phyloP scores from a whole-genome alignment of 2,329 filamentous ascomycete species.

The Fusarium haematococcum region DNA sequence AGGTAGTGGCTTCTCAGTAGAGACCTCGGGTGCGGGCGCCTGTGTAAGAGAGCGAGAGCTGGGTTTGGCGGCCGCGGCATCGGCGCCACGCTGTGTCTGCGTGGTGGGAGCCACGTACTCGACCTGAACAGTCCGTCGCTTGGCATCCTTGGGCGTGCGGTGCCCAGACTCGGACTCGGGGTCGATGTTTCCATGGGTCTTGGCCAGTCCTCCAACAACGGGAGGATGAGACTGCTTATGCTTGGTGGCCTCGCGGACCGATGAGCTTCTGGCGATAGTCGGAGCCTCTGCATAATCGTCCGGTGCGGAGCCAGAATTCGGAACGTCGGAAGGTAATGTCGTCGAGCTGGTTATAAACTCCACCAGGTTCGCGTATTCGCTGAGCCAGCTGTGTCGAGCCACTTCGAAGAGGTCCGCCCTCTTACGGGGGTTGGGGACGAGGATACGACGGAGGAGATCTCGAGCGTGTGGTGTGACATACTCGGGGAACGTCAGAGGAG shows the following conservation, averaged over 20 bases:
- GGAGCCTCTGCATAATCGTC: conserved; percentile 69
- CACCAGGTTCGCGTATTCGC: conserved; percentile 96
- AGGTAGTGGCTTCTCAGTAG: conserved; percentile 69
- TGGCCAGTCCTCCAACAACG: conserved; percentile 72
- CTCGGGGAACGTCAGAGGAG: conserved; percentile 96
- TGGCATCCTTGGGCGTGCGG: conserved; percentile 84
- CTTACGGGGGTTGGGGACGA: conserved; percentile 94
- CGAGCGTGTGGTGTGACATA: conserved; percentile 97
- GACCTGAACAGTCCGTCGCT: conserved; percentile 94
- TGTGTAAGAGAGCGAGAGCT: conserved; percentile 49
- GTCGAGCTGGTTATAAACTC: conserved; percentile 97
- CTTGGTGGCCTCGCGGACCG: conserved; percentile 88
- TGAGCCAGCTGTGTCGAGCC: conserved; percentile 96
- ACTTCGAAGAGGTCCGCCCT: conserved; percentile 97
- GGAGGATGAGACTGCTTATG: conserved; percentile 64
- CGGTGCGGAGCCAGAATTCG: conserved; percentile 77
- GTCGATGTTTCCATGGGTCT: conserved; percentile 81
- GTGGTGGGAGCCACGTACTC: conserved; percentile 96
- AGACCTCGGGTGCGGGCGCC: conserved; percentile 55
- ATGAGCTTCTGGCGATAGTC: conserved; percentile 84
- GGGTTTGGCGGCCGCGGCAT: conserved; percentile 41
- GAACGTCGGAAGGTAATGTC: conserved; percentile 86
- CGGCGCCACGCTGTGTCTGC: conserved; percentile 78
- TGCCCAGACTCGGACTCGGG: conserved; percentile 67
- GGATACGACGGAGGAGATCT: conserved; percentile 89